Percentiles rank a stretch among this genome's conserved stretches.
These are phyloP conservation scores for Jaapia argillacea DNA, from an alignment of 768 basidiomycete genomes.

Conservation along the genomic window DNA sequence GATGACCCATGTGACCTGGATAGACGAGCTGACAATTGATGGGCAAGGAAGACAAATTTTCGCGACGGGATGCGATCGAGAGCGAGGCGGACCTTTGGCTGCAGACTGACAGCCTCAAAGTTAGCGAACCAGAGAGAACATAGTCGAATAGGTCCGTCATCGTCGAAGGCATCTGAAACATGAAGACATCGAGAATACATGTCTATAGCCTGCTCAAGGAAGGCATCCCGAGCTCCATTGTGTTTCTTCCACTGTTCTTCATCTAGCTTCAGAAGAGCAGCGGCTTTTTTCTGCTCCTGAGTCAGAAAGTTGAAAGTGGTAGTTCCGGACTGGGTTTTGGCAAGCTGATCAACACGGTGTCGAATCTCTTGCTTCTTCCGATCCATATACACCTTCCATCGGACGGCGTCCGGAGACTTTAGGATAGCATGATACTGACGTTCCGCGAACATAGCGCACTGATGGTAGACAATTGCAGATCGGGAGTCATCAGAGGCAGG, in stretches of 20 bases:
- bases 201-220: conserved; percentile 65
- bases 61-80: conserved; percentile 63
- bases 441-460: conserved; percentile 87
- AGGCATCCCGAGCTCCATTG: conserved; percentile 37
- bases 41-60: conserved; percentile 87
- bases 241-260: conserved; percentile 30
- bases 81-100: conserved; percentile 31
- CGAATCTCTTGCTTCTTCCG: conserved; percentile 67
- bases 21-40: conserved; percentile 90
- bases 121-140: conserved; percentile 91
- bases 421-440: conserved; percentile 67
- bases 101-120: conserved; percentile 48
- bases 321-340: conserved; percentile 12
- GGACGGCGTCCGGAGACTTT: conserved; percentile 58
- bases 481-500: conserved; percentile 6
- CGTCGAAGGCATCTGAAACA: conserved; percentile 63
- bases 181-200: conserved; percentile 80
- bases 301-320: conserved; percentile 19
- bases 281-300: conserved; percentile 32
- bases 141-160: conserved; percentile 69
- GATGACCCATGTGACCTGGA: conserved; percentile 28
- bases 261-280: conserved; percentile 44
- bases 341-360: conserved; percentile 30
- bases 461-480: conserved; percentile 56
- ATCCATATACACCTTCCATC: conserved; percentile 62